Percentiles rank a stretch among this genome's conserved stretches.
Conservation (phyloP, 1,284 basidiomycete species). For the Caloboletus firmus region DNA sequence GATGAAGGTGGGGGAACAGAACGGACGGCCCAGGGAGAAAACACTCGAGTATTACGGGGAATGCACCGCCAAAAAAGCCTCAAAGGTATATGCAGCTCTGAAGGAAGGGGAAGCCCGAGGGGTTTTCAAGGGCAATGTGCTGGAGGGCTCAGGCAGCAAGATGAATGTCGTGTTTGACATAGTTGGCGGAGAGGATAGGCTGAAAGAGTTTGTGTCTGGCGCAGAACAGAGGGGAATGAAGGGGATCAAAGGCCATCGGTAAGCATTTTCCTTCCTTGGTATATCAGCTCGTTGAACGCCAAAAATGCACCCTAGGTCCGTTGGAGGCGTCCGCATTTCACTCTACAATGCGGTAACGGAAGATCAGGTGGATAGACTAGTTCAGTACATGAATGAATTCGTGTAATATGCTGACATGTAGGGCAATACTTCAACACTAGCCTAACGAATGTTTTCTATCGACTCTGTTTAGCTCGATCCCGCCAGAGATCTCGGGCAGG, state of each 20-base stretch:
- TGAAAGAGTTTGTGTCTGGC: constrained; percentile 75
- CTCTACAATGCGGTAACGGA: constrained; percentile 95
- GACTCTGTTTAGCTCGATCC: neutral
- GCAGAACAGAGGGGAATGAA: constrained; percentile 80
- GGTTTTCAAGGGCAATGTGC: constrained; percentile 66
- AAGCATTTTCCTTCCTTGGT: constrained; percentile 33
- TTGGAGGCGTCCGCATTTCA: constrained; percentile 85
- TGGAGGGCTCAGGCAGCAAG: constrained; percentile 76
- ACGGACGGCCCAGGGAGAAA: constrained; percentile 45
- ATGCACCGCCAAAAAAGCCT: constrained; percentile 71
- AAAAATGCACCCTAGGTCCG: constrained; percentile 44
- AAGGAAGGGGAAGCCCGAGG: constrained; percentile 71
- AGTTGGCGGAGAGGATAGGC: constrained; percentile 61
- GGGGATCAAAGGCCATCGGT: constrained; percentile 91
- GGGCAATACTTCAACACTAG: constrained; percentile 14
- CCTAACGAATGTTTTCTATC: neutral
- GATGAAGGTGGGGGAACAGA: constrained; percentile 35
- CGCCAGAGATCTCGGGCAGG: neutral
- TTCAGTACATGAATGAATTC: constrained; percentile 64
- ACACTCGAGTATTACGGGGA: constrained; percentile 71
- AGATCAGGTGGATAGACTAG: constrained; percentile 62
- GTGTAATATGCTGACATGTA: constrained; percentile 18
- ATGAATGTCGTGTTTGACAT: constrained; percentile 93
- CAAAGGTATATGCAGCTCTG: constrained; percentile 72
- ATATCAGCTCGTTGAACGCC: neutral